These are phyloP conservation scores for Pleomassaria siparia DNA, from an alignment of 2,329 filamentous ascomycete species.

Conservation along the genomic window DNA sequence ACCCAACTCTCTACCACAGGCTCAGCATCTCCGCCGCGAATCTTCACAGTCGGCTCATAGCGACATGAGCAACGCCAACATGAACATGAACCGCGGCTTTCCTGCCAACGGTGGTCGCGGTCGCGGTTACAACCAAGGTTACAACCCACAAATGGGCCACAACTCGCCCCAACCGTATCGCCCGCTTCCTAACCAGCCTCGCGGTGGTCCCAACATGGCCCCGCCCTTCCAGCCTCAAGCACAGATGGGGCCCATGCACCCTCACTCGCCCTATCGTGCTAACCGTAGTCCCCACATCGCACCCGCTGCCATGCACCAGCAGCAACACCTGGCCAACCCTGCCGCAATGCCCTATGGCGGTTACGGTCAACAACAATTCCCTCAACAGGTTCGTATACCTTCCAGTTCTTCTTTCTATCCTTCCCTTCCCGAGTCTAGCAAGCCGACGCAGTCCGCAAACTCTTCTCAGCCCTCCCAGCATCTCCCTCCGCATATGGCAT, in stretches of 20 bases:
- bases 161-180: slow-evolving; percentile 58
- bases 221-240: slow-evolving; percentile 54
- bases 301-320: slow-evolving; percentile 67
- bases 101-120: slow-evolving; percentile 50
- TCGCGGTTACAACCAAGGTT: slow-evolving; percentile 54
- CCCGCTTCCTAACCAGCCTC: slow-evolving; percentile 52
- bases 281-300: slow-evolving; percentile 57
- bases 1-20: slow-evolving; percentile 54
- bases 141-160: slow-evolving; percentile 47
- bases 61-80: slow-evolving; percentile 65
- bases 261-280: slow-evolving; percentile 64
- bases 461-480: slow-evolving; percentile 16
- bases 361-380: slow-evolving; percentile 59
- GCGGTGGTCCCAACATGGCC: slow-evolving; percentile 54
- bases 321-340: slow-evolving; percentile 50
- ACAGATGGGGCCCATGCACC: slow-evolving; percentile 55
- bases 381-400: slow-evolving; percentile 63
- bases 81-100: slow-evolving; percentile 46
- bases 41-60: slow-evolving; percentile 82
- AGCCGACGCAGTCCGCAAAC: slow-evolving; percentile 17
- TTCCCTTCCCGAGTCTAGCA: slow-evolving; percentile 21
- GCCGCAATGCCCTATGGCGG: slow-evolving; percentile 63
- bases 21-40: slow-evolving; percentile 80
- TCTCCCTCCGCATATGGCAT: slow-evolving; percentile 11
- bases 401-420: slow-evolving; percentile 40